A percentile compares a stretch with the other conserved stretches of the same genome.
phyloP scores from a whole-genome alignment of 2,329 filamentous ascomycete genomes.

The Penicillium hesseltinei region DNA sequence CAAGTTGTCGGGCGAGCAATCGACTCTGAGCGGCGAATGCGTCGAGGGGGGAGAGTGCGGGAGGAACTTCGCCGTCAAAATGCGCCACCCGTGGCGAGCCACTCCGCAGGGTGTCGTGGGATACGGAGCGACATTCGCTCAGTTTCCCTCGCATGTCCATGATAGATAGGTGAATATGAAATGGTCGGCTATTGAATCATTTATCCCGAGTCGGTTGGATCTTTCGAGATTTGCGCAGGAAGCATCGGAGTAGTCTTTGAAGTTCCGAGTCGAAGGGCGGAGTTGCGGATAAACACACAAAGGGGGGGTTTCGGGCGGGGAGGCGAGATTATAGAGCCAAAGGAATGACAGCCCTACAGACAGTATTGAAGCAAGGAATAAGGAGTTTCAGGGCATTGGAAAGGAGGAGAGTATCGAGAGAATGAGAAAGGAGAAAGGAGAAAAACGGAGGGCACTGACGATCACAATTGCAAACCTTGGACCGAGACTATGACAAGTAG shows the following conservation, averaged over 20 bases:
- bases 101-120: conserved; percentile 53
- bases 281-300: not conserved
- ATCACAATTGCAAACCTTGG: conserved; percentile 24
- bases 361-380: not conserved
- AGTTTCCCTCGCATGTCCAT: conserved; percentile 60
- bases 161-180: not conserved
- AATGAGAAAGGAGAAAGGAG: conserved; percentile 15
- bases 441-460: conserved; percentile 23
- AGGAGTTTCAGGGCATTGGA: not conserved
- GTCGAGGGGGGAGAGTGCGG: conserved; percentile 89
- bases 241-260: conserved; percentile 37
- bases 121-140: conserved; percentile 60
- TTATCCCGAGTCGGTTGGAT: conserved; percentile 13
- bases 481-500: conserved; percentile 1
- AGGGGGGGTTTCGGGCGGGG: conserved; percentile 10
- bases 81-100: conserved; percentile 71
- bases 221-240: not conserved
- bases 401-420: not conserved
- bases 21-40: conserved; percentile 91
- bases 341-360: conserved; percentile 29
- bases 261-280: not conserved
- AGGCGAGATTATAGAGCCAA: conserved; percentile 17
- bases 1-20: conserved; percentile 79
- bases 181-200: conserved; percentile 2
- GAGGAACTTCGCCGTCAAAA: conserved; percentile 73